Evolutionary conservation across 306 rosid species (phyloP), one percentile per base, ranked within the genome.

Genomic region (Medicago lupulina): DNA sequence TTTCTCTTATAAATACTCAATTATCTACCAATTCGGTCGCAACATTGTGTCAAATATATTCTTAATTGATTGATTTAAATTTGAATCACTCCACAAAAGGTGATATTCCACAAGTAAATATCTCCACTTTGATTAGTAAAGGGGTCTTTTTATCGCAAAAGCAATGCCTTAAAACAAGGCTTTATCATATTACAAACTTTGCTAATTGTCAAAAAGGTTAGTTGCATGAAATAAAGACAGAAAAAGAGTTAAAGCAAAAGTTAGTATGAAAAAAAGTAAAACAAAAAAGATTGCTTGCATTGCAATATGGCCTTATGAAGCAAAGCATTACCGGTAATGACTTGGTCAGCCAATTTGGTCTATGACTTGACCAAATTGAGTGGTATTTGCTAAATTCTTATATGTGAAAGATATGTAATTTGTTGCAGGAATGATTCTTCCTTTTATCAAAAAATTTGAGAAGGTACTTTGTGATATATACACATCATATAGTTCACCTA

Each of bases 161-260:
- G 76, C 43, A 75, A 70, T 40, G 53, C 59, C 82, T 41, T 36
- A 13, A 83, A 53, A 59, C 71, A 50, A 31, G 81, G 79, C 81
- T 75, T 83, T 79, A 12, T n/a, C 28, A 64, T 13, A 25, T 23
- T 41, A 16, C 41, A 54, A 61, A 70, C 44, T 75, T 74, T 64
- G 70, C 50, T 6, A 23, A 69, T n/a, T n/a, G 78, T 79, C 86
- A 79, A 63, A 78, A 69, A 55, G 78, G 65, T 63, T 57, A 54
- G 39, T 44, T 15, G 38, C 41, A 13, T 40, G 63, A 62, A 65
- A 62, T 21, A 69, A 74, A 78, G 76, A 44, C 23, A 62, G 9
- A 2, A 8, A 73, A 8, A 5, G 58, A 78, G n/a, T 58, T 16
- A 72, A 82, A 77, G 76, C 54, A 64, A 76, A 80, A 81, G 81